Conservation (phyloP, 2,329 filamentous ascomycete genomes). For the Colletotrichum tropicale region DNA sequence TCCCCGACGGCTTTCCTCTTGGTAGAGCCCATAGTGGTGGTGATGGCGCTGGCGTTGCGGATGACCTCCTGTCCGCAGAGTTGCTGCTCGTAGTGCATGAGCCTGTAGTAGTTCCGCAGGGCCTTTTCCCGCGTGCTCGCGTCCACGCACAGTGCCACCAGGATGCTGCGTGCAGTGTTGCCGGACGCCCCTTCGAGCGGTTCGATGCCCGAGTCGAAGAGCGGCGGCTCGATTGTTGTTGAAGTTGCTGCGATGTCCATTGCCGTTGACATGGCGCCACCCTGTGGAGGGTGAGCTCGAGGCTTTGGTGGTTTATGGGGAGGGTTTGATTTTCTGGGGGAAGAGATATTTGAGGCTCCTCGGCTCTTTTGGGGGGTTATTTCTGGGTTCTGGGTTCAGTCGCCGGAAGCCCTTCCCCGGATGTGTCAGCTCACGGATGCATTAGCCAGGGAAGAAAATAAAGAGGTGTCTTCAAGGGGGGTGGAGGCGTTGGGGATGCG, state of each 20-base stretch:
- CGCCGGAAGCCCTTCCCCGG: conserved; percentile 20
- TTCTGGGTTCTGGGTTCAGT: conserved; percentile 20
- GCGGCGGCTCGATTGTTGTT: background rate
- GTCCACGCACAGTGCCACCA: conserved; percentile 21
- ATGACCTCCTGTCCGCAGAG: background rate
- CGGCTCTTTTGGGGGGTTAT: background rate
- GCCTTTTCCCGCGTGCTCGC: conserved; percentile 5
- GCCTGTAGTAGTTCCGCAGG: conserved; percentile 15
- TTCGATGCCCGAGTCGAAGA: conserved; percentile 9
- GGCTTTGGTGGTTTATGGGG: background rate
- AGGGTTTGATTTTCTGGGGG: background rate
- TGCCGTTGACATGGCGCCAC: background rate
- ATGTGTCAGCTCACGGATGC: conserved; percentile 21
- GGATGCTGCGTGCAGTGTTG: conserved; percentile 15
- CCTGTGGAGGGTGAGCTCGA: background rate
- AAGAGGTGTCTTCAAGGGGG: conserved; percentile 15
- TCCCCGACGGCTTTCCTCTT: conserved; percentile 16
- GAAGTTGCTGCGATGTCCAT: conserved; percentile 2
- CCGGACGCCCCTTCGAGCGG: conserved; percentile 16
- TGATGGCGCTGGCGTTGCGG: background rate
- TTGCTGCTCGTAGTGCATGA: conserved; percentile 14
- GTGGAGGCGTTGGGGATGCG: background rate
- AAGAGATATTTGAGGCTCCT: conserved; percentile 7
- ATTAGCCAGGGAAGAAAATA: background rate
- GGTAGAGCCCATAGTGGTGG: background rate